Base-by-base conservation (phyloP, 148 eudicot genomes). In the Simmondsia chinensis region DNA sequence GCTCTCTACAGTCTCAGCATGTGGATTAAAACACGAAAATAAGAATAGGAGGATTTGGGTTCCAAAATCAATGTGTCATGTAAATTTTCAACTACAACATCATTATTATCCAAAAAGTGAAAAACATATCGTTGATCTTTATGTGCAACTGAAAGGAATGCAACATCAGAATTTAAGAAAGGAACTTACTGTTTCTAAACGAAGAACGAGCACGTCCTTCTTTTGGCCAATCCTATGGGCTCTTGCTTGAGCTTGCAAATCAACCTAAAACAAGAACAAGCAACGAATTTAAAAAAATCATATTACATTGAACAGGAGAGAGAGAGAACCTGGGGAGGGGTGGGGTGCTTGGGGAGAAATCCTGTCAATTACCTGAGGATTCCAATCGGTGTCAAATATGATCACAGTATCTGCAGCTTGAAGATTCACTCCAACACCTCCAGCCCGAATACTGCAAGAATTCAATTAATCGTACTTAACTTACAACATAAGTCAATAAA, bases 401-500 rank as follows among this genome's bases (percentile, higher is more conserved):
- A 93, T 93, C 44, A 93, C 99, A 10, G 99, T 93, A 70, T 93
- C 99, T 35, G 99, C 99, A 57, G 99, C 99, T 71, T 93, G 99
- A 65, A 93, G 99, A 69, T 93, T 93, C 53, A 93, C 96, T 27
- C 99, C 99, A 58, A 93, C 99, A 44, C 99, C 99, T 48, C 99
- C 99, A 47, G 99, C 99, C 3, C 99, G 99, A 33, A 93, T 86
- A 66, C 99, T 93, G 52, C 48, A 20, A 60, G 35, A 47, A 64
- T 22, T 57, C 21, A 25, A 52, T 30, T 18, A 13, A 17, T 9
- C 43, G 37, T 56, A 38, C 70, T 46, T 30, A 2, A 42, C 19
- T 14, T 18, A 54, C 9, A 12, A 40, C n/a, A 46, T 7, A 39
- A 22, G n/a, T 20, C 24, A 45, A 53, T 10, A 37, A 19, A 23